Evolutionary conservation across 1,284 basidiomycete genomes (phyloP), one percentile per base, ranked within the genome.

Genomic region (Polyporus tsugae): DNA sequence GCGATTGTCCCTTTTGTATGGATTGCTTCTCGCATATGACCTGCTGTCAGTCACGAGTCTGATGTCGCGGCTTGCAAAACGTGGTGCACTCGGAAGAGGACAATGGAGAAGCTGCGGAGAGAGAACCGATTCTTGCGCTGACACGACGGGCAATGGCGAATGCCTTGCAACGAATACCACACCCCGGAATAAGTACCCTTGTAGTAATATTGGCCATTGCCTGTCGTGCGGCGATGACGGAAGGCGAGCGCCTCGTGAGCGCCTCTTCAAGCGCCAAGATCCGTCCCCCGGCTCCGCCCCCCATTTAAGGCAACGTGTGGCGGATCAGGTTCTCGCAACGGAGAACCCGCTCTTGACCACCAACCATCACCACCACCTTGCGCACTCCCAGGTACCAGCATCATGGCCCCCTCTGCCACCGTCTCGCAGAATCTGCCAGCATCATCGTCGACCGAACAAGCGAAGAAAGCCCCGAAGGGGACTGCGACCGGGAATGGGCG

Each of bases 371-470:
- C 33, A 19, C 60, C 57, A 62, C 57, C 64, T 58, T 46, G 33
- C 41, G 17, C 42, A 25, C 46, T 11, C 25, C 42, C 13, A 9
- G 0, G 25, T 49, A 5, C 7, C 52, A 55, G n/a, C 25, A 64
- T 3, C 58, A 72, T 72, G 71, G 71, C 71, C 42, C 71, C 71
- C 33, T 60, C 65, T 46, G 71, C 71, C 60, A 72, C 62, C 11
- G n/a, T 53, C 19, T 52, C 62, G 11, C 69, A 69, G n/a, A 52
- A 60, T 15, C 39, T 63, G 36, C 62, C 49, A 25, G 64, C 42
- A 46, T 57, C 55, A 25, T 39, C 64, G 38, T 33, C 61, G 53
- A 63, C 29, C 63, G 67, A 65, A 59, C 41, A 65, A n/a, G 33
- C 63, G 60, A 69, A 70, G 67, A 67, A 63, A 17, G 33, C 62